Conservation (phyloP, 108 stramenopile species). For the Skeletonema marinoi region DNA sequence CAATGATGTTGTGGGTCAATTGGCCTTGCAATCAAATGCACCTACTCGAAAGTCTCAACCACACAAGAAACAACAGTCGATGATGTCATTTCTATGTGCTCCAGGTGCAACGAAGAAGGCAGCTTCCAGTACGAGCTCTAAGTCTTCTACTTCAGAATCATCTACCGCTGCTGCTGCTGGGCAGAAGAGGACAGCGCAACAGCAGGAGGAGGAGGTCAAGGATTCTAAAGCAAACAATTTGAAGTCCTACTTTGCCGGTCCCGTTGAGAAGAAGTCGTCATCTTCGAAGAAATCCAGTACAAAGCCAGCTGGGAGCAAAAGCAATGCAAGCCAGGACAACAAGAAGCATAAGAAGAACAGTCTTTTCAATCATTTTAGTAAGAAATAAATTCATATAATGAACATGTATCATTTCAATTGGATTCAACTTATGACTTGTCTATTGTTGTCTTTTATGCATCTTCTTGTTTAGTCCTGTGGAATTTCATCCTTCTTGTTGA, state of each 20-base stretch:
- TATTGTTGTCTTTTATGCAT: not conserved
- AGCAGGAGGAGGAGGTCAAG: not conserved
- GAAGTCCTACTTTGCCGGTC: not conserved
- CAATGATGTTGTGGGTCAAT: slow-evolving; percentile 1
- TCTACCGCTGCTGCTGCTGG: not conserved
- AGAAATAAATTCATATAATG: not conserved
- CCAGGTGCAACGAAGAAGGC: slow-evolving; percentile 8
- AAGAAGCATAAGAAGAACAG: not conserved
- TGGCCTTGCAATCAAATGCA: slow-evolving; percentile 43
- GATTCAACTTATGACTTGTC: not conserved
- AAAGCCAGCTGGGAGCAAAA: not conserved
- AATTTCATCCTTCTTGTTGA: slow-evolving; percentile 1
- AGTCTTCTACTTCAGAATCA: not conserved
- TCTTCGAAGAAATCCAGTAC: not conserved
- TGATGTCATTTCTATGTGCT: slow-evolving; percentile 74
- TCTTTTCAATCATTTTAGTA: slow-evolving; percentile 2
- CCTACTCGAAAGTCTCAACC: slow-evolving; percentile 82
- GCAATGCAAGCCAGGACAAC: not conserved
- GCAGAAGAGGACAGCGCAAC: not conserved
- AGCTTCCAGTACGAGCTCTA: not conserved
- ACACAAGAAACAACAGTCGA: slow-evolving; percentile 82
- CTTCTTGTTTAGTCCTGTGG: too few relatives aligned
- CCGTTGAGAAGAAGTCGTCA: not conserved
- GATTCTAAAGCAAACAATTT: not conserved
- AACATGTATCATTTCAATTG: not conserved